These are phyloP conservation scores for Solanum boliviense DNA, from an alignment of 257 asterid species.

Conservation along the genomic window DNA sequence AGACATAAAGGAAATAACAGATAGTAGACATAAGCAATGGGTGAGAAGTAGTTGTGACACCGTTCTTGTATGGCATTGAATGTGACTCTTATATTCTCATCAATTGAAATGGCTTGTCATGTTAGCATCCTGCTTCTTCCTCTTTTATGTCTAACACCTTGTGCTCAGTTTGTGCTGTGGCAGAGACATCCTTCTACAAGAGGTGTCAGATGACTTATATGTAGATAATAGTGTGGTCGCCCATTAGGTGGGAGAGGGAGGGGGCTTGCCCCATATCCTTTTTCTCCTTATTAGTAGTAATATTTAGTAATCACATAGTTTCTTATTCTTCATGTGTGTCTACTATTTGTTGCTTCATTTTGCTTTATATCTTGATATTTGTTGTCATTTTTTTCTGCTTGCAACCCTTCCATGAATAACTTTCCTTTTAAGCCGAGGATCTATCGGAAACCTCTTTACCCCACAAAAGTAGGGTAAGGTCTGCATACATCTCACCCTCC, in stretches of 20 bases:
- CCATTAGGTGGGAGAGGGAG: not conserved
- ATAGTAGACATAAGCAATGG: not conserved
- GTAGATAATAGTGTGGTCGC: not conserved
- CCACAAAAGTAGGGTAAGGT: not conserved
- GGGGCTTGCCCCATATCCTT: not conserved
- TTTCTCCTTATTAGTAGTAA: not conserved
- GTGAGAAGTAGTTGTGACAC: not conserved
- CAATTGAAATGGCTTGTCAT: not conserved
- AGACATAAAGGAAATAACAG: not conserved
- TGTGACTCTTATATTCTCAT: not conserved
- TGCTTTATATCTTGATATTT: not conserved
- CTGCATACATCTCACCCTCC: not conserved
- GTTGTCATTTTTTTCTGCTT: not conserved
- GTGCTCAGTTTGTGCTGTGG: not conserved
- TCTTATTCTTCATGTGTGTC: not conserved
- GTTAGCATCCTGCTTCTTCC: not conserved
- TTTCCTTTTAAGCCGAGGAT: not conserved
- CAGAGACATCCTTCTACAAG: not conserved
- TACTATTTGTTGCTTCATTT: not conserved
- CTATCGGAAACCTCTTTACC: not conserved
- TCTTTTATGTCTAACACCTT: not conserved
- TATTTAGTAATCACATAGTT: not conserved
- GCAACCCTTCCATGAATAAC: not conserved
- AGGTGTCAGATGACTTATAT: not conserved
- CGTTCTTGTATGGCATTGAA: not conserved